Evolutionary conservation across 441 rosid genomes (phyloP), one percentile per base, ranked within the genome.

Genomic region (Omphalea diandra): DNA sequence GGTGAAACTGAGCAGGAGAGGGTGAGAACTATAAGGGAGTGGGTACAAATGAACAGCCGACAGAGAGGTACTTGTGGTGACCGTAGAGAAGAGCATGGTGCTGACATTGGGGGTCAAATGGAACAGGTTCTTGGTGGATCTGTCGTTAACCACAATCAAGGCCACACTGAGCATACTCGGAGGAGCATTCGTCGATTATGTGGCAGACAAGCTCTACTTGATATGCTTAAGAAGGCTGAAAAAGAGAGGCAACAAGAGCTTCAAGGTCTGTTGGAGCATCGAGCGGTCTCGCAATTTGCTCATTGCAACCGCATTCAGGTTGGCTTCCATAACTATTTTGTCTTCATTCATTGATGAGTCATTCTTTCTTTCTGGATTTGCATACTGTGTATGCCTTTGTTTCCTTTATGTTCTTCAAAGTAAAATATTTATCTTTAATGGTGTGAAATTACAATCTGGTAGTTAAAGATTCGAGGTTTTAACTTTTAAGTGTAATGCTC

Each of bases 221-320:
- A 94, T 79, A 87, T 92, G 97, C 67, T 92, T 67, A 88, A 88
- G 71, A 89, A 84, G 88, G 85, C 87, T 46, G 94, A 88, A 79
- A 81, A 83, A 72, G 97, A 92, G 79, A 84, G 97, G 77, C 87
- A 80, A 73, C 84, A 69, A 56, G 99, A 94, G 84, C 86, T 94
- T 62, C 88, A 85, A 68, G 84, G 81, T 52, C 78, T 94, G 79
- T 53, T 76, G 81, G 90, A 86, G 78, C 87, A 71, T 73, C 84
- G 75, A 38, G 88, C 94, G 69, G 99, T 94, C 53, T 83, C 99
- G 43, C 84, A 85, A 72, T 94, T 94, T 79, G 85, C 96, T 73
- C 96, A 94, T 76, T 91, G 96, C 56, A 86, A 90, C 79, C 96
- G 91, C 69, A 94, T 94, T 80, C 99, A 92, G 97, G 98, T 94